These are phyloP conservation scores for Phytophthora sp. DNA, from an alignment of 352 stramenopile genomes.

Conservation along the genomic window DNA sequence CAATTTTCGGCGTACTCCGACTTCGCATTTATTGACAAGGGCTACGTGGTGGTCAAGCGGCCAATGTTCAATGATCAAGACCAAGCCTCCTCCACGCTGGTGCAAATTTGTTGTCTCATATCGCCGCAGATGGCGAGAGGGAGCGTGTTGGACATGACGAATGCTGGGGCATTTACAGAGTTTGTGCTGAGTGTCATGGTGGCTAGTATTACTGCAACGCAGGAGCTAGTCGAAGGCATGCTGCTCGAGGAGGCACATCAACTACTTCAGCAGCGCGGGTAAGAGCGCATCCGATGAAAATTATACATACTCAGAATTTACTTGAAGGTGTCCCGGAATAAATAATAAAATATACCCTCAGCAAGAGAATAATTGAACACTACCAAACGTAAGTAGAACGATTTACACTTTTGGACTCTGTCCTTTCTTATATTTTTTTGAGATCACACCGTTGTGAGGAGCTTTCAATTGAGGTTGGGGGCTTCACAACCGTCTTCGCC, in stretches of 20 bases:
- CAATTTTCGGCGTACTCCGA: conserved; percentile 43
- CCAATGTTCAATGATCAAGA: conserved; percentile 31
- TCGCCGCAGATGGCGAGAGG: conserved; percentile 49
- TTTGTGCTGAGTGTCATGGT: conserved; percentile 55
- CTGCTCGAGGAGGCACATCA: conserved; percentile 32
- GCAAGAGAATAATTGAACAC: too few species aligned
- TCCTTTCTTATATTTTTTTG: too few species aligned
- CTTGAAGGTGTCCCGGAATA: too few species aligned
- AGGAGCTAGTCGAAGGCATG: conserved; percentile 53
- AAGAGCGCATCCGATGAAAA: conserved; percentile 1
- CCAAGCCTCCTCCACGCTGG: conserved; percentile 33
- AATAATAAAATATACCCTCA: too few species aligned
- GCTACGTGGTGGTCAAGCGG: conserved; percentile 64
- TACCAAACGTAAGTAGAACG: too few species aligned
- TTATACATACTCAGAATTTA: too few species aligned
- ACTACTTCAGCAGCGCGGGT: conserved; percentile 13
- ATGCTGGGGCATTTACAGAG: conserved; percentile 46
- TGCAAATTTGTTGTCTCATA: conserved; percentile 65
- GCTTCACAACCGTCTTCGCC: too few species aligned
- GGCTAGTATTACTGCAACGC: conserved; percentile 46
- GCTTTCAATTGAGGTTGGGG: too few species aligned
- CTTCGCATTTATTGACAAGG: conserved; percentile 61
- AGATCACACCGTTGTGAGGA: too few species aligned
- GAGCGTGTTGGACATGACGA: conserved; percentile 26
- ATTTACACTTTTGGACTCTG: too few species aligned